phyloP scores from a whole-genome alignment of 176 grass and related monocot genomes.

The Oryza rufipogon region DNA sequence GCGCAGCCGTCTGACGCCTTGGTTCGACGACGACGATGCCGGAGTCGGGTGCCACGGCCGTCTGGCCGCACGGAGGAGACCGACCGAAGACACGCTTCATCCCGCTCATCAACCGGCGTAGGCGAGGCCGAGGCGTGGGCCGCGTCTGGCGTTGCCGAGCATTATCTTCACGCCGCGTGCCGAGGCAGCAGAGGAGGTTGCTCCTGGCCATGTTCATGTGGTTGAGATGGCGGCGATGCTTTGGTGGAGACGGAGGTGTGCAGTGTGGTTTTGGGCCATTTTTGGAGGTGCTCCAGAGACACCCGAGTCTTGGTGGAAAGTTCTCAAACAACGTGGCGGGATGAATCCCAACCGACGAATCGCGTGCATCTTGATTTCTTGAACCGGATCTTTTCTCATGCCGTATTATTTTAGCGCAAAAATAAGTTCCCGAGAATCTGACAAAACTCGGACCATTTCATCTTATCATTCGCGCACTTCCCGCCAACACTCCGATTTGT shows the following conservation, averaged over 20 bases:
- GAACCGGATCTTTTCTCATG: background rate
- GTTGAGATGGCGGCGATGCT: background rate
- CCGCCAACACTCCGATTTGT: background rate
- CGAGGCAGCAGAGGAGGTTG: conserved; percentile 7
- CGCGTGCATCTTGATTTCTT: background rate
- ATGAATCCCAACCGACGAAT: conserved; percentile 11
- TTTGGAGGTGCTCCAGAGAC: background rate
- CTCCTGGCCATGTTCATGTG: background rate
- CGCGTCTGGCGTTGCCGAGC: background rate
- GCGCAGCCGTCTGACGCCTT: background rate
- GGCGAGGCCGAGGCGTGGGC: background rate
- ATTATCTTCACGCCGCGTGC: background rate
- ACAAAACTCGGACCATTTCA: background rate
- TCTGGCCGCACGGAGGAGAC: background rate
- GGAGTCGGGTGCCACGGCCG: background rate
- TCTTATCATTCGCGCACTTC: background rate
- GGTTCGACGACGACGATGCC: background rate
- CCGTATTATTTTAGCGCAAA: background rate
- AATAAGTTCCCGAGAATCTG: background rate
- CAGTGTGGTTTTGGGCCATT: background rate
- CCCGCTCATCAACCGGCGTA: conserved; percentile 2
- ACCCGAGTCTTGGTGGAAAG: background rate
- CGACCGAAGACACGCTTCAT: conserved; percentile 23
- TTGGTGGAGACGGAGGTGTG: background rate
- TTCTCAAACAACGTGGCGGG: conserved; percentile 23